A percentile compares a stretch with the other conserved stretches of the same genome.
phyloP scores from a whole-genome alignment of 2,329 filamentous ascomycete genomes.

The Colletotrichum australisinense region DNA sequence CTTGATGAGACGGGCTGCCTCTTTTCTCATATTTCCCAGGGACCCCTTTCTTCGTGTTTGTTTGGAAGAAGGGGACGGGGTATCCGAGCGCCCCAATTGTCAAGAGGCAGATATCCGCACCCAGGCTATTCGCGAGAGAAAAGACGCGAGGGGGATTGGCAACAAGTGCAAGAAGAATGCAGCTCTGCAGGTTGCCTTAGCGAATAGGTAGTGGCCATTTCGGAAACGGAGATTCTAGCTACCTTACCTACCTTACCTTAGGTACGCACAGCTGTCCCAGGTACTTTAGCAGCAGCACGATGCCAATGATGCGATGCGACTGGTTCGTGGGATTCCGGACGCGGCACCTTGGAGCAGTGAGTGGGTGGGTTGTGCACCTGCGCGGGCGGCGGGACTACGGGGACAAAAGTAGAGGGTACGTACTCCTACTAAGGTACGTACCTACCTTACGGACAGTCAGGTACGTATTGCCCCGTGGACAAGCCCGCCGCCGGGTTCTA shows the following conservation, averaged over 20 bases:
- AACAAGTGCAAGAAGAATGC: not conserved
- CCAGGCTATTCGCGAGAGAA: not conserved
- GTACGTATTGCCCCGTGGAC: constrained; percentile 23
- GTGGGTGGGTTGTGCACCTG: constrained; percentile 21
- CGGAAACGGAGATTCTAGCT: constrained; percentile 6
- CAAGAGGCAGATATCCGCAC: not conserved
- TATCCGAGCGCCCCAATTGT: not conserved
- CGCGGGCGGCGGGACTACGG: constrained; percentile 21
- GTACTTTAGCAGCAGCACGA: constrained; percentile 25
- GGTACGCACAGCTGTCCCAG: constrained; percentile 6
- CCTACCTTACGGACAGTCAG: not conserved
- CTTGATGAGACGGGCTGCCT: constrained; percentile 10
- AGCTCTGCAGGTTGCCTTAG: not conserved
- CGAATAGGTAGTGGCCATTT: not conserved
- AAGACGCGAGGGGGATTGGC: not conserved
- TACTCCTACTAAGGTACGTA: too few relatives aligned
- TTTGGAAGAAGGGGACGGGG: constrained; percentile 3
- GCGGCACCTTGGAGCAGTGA: constrained; percentile 21
- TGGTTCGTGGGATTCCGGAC: constrained; percentile 34
- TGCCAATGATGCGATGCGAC: constrained; percentile 31
- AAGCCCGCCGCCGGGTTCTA: constrained; percentile 18
- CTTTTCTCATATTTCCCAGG: constrained; percentile 10
- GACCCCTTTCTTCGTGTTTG: constrained; percentile 13
- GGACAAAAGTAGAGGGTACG: not conserved
- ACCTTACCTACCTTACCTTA: too few relatives aligned